These are phyloP conservation scores for Phanerochaete carnosa DNA, from an alignment of 768 basidiomycete species.

Conservation along the genomic window DNA sequence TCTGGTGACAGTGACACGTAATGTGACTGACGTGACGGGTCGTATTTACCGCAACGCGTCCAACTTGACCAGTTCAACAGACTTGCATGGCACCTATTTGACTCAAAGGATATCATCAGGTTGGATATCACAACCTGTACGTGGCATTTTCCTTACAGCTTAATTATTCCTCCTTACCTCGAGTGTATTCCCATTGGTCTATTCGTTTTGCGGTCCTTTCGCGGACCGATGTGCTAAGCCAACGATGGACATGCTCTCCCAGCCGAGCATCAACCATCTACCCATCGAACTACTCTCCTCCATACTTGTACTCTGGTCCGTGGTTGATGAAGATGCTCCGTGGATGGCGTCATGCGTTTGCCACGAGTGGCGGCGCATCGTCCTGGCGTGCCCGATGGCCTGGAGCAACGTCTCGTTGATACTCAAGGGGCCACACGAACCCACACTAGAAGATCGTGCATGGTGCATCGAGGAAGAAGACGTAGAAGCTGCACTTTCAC, in stretches of 20 bases:
- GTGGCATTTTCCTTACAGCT: too few relatives aligned
- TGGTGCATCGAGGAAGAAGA: slow-evolving; percentile 17
- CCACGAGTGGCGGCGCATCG: slow-evolving; percentile 11
- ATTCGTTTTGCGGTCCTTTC: too few relatives aligned
- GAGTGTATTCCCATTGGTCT: too few relatives aligned
- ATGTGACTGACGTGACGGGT: not conserved
- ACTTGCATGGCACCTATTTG: not conserved
- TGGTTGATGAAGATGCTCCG: slow-evolving; percentile 11
- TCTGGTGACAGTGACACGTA: not conserved
- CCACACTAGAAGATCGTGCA: not conserved
- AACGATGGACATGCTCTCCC: too few relatives aligned
- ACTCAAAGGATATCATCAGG: too few relatives aligned
- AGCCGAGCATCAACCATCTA: not conserved
- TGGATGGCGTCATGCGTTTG: slow-evolving; percentile 15
- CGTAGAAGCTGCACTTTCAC: not conserved
- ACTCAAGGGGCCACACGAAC: not conserved
- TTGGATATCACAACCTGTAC: too few relatives aligned
- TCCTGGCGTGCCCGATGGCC: slow-evolving; percentile 5
- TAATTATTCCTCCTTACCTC: too few relatives aligned
- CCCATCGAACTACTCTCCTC: slow-evolving; percentile 9
- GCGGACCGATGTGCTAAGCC: too few relatives aligned
- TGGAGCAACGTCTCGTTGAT: slow-evolving; percentile 11
- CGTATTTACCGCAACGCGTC: not conserved
- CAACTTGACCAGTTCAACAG: too few relatives aligned
- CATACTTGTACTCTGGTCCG: slow-evolving; percentile 10